These are phyloP conservation scores for Termitomyces sp. DNA, from an alignment of 768 basidiomycete genomes.

Conservation along the genomic window DNA sequence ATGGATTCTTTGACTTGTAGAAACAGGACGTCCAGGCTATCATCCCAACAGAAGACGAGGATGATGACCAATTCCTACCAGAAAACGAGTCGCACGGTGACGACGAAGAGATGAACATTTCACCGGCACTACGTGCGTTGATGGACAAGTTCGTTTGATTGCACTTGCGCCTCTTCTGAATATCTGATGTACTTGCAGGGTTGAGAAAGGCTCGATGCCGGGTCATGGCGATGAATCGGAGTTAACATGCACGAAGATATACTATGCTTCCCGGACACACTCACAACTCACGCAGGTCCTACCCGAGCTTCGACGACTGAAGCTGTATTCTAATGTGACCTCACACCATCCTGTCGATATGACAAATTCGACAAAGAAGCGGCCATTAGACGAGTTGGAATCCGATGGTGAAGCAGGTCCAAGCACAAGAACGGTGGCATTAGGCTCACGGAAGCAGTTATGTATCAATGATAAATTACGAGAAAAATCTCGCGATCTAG, in stretches of 20 bases:
- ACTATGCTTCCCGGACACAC: constrained; percentile 93
- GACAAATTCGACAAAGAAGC: constrained; percentile 19
- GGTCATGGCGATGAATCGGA: constrained; percentile 36
- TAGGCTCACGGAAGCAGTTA: constrained; percentile 88
- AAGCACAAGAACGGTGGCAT: constrained; percentile 65
- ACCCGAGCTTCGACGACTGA: constrained; percentile 78
- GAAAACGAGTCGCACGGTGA: constrained; percentile 43
- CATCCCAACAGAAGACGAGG: constrained; percentile 31
- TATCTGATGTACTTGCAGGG: constrained; percentile 21
- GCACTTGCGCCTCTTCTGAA: neutral
- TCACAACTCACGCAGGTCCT: constrained; percentile 92
- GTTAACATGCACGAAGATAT: constrained; percentile 77
- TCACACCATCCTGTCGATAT: constrained; percentile 24
- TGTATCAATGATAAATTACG: constrained; percentile 87
- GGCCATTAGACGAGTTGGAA: constrained; percentile 28
- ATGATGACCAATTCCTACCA: constrained; percentile 76
- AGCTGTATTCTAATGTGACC: constrained; percentile 36
- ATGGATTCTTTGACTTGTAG: neutral
- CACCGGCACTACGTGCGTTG: constrained; percentile 73
- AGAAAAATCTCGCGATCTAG: constrained; percentile 63
- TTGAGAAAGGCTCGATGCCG: constrained; percentile 31
- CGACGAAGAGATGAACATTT: constrained; percentile 56
- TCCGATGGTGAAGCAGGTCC: constrained; percentile 17
- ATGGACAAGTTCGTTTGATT: constrained; percentile 65
- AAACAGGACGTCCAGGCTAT: constrained; percentile 15